A percentile compares a stretch with the other conserved stretches of the same genome.
These are phyloP conservation scores for Hymenoscyphus albidus DNA, from an alignment of 2,329 filamentous ascomycete species.

Conservation along the genomic window DNA sequence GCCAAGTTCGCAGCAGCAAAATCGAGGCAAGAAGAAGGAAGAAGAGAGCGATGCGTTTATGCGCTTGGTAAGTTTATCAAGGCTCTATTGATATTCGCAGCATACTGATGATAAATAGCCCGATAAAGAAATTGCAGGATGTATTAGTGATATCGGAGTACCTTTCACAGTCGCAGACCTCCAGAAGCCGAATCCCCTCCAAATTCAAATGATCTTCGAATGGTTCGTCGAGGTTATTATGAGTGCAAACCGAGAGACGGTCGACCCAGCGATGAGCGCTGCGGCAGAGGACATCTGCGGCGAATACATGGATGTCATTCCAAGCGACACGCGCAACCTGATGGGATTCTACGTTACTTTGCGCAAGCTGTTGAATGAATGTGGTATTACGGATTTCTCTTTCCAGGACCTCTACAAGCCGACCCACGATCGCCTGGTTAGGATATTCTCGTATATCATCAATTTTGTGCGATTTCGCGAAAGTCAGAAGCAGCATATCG, in stretches of 20 bases:
- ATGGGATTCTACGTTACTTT: conserved; percentile 94
- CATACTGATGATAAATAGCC: conserved; percentile 34
- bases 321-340: conserved; percentile 83
- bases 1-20: conserved; percentile 44
- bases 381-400: conserved; percentile 88
- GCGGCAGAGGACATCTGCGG: conserved; percentile 84
- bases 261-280: conserved; percentile 92
- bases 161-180: conserved; percentile 82
- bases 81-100: not conserved
- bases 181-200: conserved; percentile 87
- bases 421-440: conserved; percentile 83
- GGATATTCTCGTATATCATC: conserved; percentile 96
- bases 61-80: conserved; percentile 45
- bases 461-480: conserved; percentile 98
- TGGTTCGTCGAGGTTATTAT: conserved; percentile 94
- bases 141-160: conserved; percentile 95
- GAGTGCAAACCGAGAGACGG: conserved; percentile 87
- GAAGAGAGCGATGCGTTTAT: conserved; percentile 55
- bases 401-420: conserved; percentile 90
- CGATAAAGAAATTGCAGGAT: conserved; percentile 84
- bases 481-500: conserved; percentile 83
- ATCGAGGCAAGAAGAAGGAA: conserved; percentile 49
- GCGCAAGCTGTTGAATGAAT: conserved; percentile 75
- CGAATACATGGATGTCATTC: conserved; percentile 78
- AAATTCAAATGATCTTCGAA: conserved; percentile 97